phyloP scores from a whole-genome alignment of 768 basidiomycete genomes.

The Lactarius quietus region DNA sequence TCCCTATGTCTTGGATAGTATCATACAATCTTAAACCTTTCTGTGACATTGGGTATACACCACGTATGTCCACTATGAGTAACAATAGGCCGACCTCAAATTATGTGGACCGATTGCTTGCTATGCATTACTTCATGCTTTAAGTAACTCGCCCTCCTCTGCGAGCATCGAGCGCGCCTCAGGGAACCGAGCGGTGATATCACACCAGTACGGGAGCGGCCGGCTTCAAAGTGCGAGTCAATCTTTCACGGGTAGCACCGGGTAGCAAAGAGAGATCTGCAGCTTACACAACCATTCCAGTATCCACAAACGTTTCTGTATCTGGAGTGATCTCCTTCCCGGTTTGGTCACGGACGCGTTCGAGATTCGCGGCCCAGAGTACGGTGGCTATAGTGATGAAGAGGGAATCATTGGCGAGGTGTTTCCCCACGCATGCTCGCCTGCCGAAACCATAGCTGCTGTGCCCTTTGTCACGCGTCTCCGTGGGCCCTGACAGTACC shows the following conservation, averaged over 20 bases:
- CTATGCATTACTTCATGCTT: background rate
- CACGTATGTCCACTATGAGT: too few species aligned
- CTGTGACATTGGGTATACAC: too few species aligned
- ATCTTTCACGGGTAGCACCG: background rate
- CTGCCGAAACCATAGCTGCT: constrained; percentile 17
- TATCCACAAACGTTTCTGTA: background rate
- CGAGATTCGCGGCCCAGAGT: constrained; percentile 24
- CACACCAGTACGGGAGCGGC: constrained; percentile 3
- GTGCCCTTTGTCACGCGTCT: constrained; percentile 19
- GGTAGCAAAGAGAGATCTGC: background rate
- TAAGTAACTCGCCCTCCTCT: constrained; percentile 9
- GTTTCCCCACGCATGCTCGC: constrained; percentile 23
- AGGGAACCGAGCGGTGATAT: constrained; percentile 8
- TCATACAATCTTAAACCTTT: too few species aligned
- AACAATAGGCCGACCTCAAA: too few species aligned
- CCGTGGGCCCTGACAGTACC: constrained; percentile 5
- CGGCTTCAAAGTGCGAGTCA: background rate
- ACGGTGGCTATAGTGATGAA: constrained; percentile 26
- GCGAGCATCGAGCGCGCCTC: constrained; percentile 5
- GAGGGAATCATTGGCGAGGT: constrained; percentile 23
- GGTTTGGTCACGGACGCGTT: constrained; percentile 1
- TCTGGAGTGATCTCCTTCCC: constrained; percentile 11
- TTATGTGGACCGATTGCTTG: background rate
- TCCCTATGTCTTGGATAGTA: background rate
- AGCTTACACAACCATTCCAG: constrained; percentile 23